phyloP scores from a whole-genome alignment of 2,329 filamentous ascomycete genomes.

The Aspergillus melleus region DNA sequence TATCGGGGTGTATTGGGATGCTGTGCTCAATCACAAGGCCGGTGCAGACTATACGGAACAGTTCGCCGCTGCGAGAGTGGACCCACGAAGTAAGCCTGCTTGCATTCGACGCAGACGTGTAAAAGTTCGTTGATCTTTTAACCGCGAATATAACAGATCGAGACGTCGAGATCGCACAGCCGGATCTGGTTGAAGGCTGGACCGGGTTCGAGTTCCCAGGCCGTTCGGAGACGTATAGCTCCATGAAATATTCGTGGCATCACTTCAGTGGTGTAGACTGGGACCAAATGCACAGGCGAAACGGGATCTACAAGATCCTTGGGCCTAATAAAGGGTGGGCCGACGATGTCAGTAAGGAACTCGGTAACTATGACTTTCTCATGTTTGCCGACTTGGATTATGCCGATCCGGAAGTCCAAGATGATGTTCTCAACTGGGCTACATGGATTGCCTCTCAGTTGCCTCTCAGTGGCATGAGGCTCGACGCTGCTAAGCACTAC shows the following conservation, averaged over 20 bases:
- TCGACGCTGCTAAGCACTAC: constrained; percentile 74
- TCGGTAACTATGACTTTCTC: constrained; percentile 68
- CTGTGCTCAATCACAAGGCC: constrained; percentile 71
- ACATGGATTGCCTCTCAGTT: constrained; percentile 65
- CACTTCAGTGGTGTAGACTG: constrained; percentile 71
- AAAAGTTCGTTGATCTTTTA: not conserved
- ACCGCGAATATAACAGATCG: constrained; percentile 2
- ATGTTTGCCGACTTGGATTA: constrained; percentile 75
- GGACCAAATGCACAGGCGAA: constrained; percentile 57
- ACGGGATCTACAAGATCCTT: constrained; percentile 65
- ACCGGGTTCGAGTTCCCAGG: constrained; percentile 50
- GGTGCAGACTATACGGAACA: constrained; percentile 66
- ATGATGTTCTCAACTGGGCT: constrained; percentile 67
- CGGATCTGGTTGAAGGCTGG: constrained; percentile 65
- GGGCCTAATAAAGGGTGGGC: constrained; percentile 67
- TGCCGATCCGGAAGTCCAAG: constrained; percentile 60
- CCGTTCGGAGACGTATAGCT: constrained; percentile 51
- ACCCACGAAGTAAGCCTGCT: constrained; percentile 45
- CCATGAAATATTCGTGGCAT: constrained; percentile 64
- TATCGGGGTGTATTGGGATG: constrained; percentile 66
- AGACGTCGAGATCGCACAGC: constrained; percentile 1
- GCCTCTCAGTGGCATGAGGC: constrained; percentile 64
- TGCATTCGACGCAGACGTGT: not conserved
- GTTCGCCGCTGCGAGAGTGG: constrained; percentile 64
- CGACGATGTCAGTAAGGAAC: constrained; percentile 59